These are phyloP conservation scores for Xylaria sp. DNA, from an alignment of 2,329 filamentous ascomycete species.

Conservation along the genomic window DNA sequence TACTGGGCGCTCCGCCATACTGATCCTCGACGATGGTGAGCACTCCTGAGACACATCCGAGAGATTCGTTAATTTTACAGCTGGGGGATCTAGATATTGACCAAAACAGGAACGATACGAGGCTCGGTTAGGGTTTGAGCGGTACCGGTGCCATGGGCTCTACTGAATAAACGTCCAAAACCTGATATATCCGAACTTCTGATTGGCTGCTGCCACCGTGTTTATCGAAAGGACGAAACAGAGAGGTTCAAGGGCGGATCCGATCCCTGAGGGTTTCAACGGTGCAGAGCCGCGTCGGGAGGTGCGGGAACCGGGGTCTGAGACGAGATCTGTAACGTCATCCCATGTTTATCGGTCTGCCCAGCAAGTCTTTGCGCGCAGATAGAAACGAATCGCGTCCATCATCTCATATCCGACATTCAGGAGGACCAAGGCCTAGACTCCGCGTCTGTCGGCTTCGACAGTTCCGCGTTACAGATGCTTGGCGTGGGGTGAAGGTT, in stretches of 20 bases:
- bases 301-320: constrained; percentile 43
- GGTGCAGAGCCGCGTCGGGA: constrained; percentile 31
- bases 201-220: constrained; percentile 27
- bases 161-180: constrained; percentile 17
- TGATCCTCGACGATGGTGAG: constrained; percentile 42
- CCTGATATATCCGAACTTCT: not conserved
- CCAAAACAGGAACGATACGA: constrained; percentile 14
- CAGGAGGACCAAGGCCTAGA: constrained; percentile 3
- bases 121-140: constrained; percentile 20
- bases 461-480: constrained; percentile 33
- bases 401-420: constrained; percentile 10
- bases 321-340: constrained; percentile 46
- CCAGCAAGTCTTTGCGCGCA: not conserved
- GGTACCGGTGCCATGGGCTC: constrained; percentile 27
- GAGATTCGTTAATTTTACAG: constrained; percentile 9
- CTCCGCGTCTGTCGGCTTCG: constrained; percentile 23
- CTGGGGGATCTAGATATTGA: constrained; percentile 8
- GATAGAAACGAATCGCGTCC: constrained; percentile 20
- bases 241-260: constrained; percentile 37
- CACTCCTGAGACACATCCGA: constrained; percentile 41
- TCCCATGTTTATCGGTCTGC: not conserved
- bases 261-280: constrained; percentile 35
- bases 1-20: constrained; percentile 30
- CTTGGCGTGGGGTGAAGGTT: constrained; percentile 23
- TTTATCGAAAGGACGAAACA: constrained; percentile 36